These are phyloP conservation scores for Ajuga reptans DNA, from an alignment of 305 asterid species.

Conservation along the genomic window DNA sequence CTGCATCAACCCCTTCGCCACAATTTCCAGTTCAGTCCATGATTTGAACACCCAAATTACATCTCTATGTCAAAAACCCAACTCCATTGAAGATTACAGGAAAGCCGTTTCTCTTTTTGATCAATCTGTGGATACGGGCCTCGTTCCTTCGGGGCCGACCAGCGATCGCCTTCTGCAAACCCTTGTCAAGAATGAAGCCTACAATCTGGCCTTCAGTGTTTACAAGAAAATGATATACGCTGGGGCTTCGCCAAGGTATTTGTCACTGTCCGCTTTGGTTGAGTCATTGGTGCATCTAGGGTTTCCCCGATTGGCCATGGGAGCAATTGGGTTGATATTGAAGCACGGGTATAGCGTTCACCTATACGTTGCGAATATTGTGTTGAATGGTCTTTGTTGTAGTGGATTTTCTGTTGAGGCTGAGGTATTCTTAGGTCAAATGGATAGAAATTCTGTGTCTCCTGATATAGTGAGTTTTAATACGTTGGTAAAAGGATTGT, in stretches of 20 bases:
- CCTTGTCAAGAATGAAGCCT: conserved; percentile 49
- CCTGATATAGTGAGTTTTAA: conserved; percentile 50
- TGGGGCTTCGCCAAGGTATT: conserved; percentile 33
- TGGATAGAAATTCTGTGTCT: conserved; percentile 30
- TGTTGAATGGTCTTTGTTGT: conserved; percentile 50
- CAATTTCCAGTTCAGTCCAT: conserved; percentile 14
- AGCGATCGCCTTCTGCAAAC: conserved; percentile 39
- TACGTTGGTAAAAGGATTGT: conserved; percentile 52
- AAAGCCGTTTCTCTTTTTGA: conserved; percentile 32
- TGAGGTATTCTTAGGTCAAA: conserved; percentile 33
- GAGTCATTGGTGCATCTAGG: conserved; percentile 42
- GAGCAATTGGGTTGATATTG: conserved; percentile 43
- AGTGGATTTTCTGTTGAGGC: conserved; percentile 40
- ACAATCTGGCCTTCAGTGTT: conserved; percentile 33
- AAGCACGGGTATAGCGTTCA: conserved; percentile 42
- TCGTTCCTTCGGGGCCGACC: conserved; percentile 31
- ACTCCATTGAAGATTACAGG: conserved; percentile 19
- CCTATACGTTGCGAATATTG: conserved; percentile 36
- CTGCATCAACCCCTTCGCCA: conserved; percentile 12
- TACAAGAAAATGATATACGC: conserved; percentile 33
- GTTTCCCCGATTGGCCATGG: conserved; percentile 35
- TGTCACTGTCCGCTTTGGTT: conserved; percentile 42
- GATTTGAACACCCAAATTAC: conserved; percentile 28
- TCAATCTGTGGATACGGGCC: conserved; percentile 34
- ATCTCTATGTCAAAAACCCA: conserved; percentile 33